Evolutionary conservation across 2,329 filamentous ascomycete species (phyloP).

Genomic region (Phyllosticta citribraziliensis): DNA sequence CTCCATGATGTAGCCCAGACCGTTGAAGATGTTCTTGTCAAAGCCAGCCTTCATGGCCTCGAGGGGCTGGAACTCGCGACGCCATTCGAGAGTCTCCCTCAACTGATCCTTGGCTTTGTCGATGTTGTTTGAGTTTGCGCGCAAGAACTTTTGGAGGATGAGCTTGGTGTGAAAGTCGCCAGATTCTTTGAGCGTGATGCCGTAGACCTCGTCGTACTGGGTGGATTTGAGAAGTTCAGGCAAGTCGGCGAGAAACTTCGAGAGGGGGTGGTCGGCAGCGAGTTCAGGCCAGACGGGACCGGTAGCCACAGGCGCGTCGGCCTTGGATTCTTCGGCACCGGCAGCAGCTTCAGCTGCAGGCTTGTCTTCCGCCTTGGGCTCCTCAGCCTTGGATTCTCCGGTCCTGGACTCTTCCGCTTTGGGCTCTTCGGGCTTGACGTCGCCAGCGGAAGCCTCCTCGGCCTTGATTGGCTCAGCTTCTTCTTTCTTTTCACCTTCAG

Average conservation of each 20-base stretch:
- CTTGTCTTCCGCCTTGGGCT: not conserved
- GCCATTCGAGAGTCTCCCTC: slow-evolving; percentile 69
- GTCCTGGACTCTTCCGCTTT: not conserved
- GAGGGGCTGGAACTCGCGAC: slow-evolving; percentile 63
- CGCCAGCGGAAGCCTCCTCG: not conserved
- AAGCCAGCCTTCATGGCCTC: slow-evolving; percentile 54
- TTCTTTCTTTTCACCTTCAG: not conserved
- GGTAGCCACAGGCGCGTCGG: not conserved
- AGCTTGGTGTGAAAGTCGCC: slow-evolving; percentile 66
- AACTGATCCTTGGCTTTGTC: slow-evolving; percentile 70
- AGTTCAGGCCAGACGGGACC: slow-evolving; percentile 26
- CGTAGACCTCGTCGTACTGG: slow-evolving; percentile 72
- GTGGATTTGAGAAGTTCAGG: slow-evolving; percentile 47
- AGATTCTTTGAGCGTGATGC: slow-evolving; percentile 48
- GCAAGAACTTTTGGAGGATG: slow-evolving; percentile 85
- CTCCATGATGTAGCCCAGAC: slow-evolving; percentile 71
- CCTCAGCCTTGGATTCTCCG: not conserved
- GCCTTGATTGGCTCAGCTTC: not conserved
- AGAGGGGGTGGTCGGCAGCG: slow-evolving; percentile 34
- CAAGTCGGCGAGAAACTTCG: slow-evolving; percentile 49
- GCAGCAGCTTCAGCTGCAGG: not conserved
- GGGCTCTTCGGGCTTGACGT: not conserved
- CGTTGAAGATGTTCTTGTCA: slow-evolving; percentile 60
- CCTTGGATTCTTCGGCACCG: not conserved
- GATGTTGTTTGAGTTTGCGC: slow-evolving; percentile 73